Base-by-base conservation (phyloP, 2,329 filamentous ascomycete genomes). In the Apiospora malaysiana region DNA sequence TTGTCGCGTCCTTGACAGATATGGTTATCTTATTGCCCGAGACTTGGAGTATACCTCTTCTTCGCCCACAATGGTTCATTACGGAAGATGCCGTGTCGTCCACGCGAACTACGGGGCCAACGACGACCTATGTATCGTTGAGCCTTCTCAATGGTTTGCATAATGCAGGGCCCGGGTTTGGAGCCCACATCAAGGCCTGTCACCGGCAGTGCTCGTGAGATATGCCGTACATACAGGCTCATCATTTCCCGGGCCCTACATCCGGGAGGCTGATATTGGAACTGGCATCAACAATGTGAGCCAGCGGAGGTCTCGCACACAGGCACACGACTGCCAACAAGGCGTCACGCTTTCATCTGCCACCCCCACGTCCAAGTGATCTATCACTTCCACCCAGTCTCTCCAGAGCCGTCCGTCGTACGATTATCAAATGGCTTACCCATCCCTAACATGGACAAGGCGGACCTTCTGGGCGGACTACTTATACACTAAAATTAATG, bases 21-120 rank as follows among this genome's bases (percentile, higher is more conserved):
- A 68, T 47, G 66, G 66, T 68, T 68, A 45, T 68, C 66, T 47
- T 68, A 68, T 68, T 68, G 66, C 42, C 66, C 66, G 66, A 47
- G 66, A 47, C 66, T 45, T 68, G 16, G 32, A 63, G 6, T 59
- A 59, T 63, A 37, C 56, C 18, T 63, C 56, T 18, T 21, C 56
- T 32, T 37, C 56, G 56, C 21, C 56, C 40, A n/a, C 32, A 63
- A 37, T 27, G 45, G 27, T 21, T 32, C 56, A 63, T 63, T 7
- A 12, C 56, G 56, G 56, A 8, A 63, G 21, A 63, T 40, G 27
- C 56, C 32, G 56, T n/a, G 56, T 9, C 37, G 56, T n/a, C 32
- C 56, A 63, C 56, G 56, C 56, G 56, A 63, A 40, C 56, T 40
- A 63, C n/a, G 32, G 56, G 32, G 56, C 32, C 10, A 14, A 23